Evolutionary conservation across 768 basidiomycete genomes (phyloP), one percentile per base, ranked within the genome.

Genomic region (Boletellus ananiceps): DNA sequence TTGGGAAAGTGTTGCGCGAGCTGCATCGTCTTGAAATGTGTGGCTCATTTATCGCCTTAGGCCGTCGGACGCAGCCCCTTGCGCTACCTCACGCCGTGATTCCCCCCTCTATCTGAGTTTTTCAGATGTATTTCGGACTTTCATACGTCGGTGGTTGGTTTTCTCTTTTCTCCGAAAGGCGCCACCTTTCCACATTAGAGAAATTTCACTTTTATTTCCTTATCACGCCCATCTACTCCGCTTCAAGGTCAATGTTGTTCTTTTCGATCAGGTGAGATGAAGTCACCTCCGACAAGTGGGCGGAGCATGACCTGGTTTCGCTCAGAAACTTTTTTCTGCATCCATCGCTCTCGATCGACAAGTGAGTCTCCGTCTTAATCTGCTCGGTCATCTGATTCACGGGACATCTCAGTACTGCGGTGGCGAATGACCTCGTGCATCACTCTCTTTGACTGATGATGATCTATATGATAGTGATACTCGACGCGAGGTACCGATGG

Each of bases 61-160:
- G 19, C 19, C 19, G 19, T 19, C 19, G 48, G 40, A 50, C 38
- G 19, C 37, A 46, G 40, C 36, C 50, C 32, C 43, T 44, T 53
- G 43, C 36, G 50, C 40, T 46, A 46, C 33, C 46, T 44, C 40
- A 51, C 44, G 37, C 51, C 41, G 49, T 43, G 55, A 59, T 49
- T 57, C 46, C 52, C 46, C 48, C 46, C 48, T 51, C 50, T 57
- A 50, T 56, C 58, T 66, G 64, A 64, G 64, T 63, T 64, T 29
- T 66, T 32, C 61, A 57, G 54, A 41, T 40, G 44, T 44, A 36
- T 46, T 64, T 66, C 64, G 63, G 63, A 64, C 64, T 64, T 64
- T 64, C 59, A 61, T 61, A 52, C 61, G 61, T 64, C 56, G 52
- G 51, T 60, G 53, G 53, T 62, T 57, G 41, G 51, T 51, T 56